Evolutionary conservation across 2,329 filamentous ascomycete genomes (phyloP).

Genomic region (Neodidymelliopsis sp.): DNA sequence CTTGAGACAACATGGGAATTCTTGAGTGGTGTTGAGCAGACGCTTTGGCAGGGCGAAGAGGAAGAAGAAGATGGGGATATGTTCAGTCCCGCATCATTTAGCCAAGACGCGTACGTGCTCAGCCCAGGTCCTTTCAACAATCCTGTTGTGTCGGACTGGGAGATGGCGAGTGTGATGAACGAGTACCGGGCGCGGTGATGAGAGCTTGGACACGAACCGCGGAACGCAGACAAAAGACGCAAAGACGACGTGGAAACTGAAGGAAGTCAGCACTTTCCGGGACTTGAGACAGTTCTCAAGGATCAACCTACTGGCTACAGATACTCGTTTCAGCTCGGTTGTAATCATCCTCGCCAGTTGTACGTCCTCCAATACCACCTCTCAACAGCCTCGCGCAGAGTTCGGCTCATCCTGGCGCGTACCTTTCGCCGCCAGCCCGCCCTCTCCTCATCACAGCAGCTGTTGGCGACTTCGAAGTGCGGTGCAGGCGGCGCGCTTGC

Average conservation of each 20-base stretch:
- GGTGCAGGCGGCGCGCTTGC: background rate
- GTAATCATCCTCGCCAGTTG: background rate
- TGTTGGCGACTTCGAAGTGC: background rate
- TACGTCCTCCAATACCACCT: conserved; percentile 3
- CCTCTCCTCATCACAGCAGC: background rate
- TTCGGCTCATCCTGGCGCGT: background rate
- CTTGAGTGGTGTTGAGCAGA: conserved; percentile 43
- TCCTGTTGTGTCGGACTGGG: conserved; percentile 28
- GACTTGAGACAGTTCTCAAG: too few species aligned
- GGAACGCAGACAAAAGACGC: background rate
- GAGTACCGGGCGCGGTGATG: conserved; percentile 15
- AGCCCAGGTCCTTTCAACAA: conserved; percentile 13
- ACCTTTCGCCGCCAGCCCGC: background rate
- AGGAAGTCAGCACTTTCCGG: background rate
- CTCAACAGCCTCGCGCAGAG: background rate
- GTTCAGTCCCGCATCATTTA: conserved; percentile 6
- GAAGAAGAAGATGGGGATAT: conserved; percentile 24
- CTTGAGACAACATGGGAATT: conserved; percentile 45
- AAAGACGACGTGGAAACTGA: background rate
- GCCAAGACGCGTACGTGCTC: conserved; percentile 8
- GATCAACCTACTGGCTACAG: background rate
- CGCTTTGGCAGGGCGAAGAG: conserved; percentile 42
- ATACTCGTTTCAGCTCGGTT: background rate
- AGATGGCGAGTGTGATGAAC: conserved; percentile 30
- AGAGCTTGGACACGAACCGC: background rate